These are phyloP conservation scores for Xylariaceae sp. DNA, from an alignment of 2,329 filamentous ascomycete species.

Conservation along the genomic window DNA sequence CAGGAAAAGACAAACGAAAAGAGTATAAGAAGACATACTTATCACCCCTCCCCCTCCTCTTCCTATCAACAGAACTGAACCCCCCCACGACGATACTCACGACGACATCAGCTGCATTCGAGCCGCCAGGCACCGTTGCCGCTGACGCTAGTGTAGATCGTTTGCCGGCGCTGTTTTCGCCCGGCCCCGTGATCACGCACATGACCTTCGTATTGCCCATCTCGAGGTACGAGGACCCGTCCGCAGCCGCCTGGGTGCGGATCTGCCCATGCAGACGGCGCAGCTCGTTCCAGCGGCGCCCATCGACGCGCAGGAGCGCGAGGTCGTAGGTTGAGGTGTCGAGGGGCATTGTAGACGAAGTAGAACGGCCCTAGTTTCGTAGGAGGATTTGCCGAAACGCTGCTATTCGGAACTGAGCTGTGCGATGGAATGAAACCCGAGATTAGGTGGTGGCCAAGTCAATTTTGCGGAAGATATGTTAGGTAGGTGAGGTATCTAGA, in stretches of 20 bases:
- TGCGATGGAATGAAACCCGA: too few species aligned
- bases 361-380: too few species aligned
- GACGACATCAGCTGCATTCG: conserved; percentile 69
- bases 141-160: conserved; percentile 38
- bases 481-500: too few species aligned
- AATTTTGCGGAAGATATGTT: not conserved
- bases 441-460: not conserved
- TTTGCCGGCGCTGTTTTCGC: conserved; percentile 63
- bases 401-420: too few species aligned
- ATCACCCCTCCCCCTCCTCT: conserved; percentile 75
- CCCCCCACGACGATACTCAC: conserved; percentile 87
- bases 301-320: conserved; percentile 81
- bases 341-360: conserved; percentile 90
- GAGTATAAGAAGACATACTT: conserved; percentile 63
- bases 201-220: conserved; percentile 98
- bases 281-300: conserved; percentile 95
- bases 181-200: conserved; percentile 87
- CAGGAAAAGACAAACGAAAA: not conserved
- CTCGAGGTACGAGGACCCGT: conserved; percentile 91
- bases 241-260: conserved; percentile 88
- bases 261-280: conserved; percentile 88
- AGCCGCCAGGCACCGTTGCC: conserved; percentile 18
- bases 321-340: conserved; percentile 92
- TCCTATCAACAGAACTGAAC: conserved; percentile 87
- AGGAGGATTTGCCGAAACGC: too few species aligned